A percentile compares a stretch with the other conserved stretches of the same genome.
Evolutionary conservation across 108 stramenopile species (phyloP).

Genomic region (Discostella stelligeroides): DNA sequence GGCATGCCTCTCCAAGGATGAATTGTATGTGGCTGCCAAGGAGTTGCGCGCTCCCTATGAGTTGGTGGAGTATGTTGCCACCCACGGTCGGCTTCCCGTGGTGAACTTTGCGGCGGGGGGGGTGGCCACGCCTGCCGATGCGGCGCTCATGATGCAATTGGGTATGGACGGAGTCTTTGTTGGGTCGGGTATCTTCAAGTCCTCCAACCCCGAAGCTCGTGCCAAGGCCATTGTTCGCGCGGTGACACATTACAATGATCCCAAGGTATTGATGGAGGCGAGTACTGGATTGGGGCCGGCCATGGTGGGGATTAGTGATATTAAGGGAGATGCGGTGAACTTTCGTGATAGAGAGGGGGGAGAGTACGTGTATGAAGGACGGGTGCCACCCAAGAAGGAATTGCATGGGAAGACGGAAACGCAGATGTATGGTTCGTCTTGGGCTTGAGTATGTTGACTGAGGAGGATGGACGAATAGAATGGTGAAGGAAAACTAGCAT

Average conservation of each 20-base stretch:
- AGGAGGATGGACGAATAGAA: no score
- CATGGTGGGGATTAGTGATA: slow-evolving; percentile 98
- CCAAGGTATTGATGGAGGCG: slow-evolving; percentile 96
- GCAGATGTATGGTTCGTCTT: slow-evolving; percentile 96
- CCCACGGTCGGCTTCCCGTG: slow-evolving; percentile 93
- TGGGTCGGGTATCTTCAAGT: slow-evolving; percentile 98
- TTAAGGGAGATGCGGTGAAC: slow-evolving; percentile 95
- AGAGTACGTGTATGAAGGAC: slow-evolving; percentile 70
- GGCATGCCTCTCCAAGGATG: slow-evolving; percentile 91
- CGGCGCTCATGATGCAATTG: slow-evolving; percentile 99
- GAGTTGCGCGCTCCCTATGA: slow-evolving; percentile 93
- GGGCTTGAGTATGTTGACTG: slow-evolving; percentile 45
- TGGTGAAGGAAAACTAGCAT: no score
- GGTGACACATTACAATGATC: slow-evolving; percentile 95
- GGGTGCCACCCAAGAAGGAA: slow-evolving; percentile 91
- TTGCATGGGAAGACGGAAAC: slow-evolving; percentile 89
- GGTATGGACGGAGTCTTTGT: slow-evolving; percentile 99
- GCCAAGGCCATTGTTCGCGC: slow-evolving; percentile 97
- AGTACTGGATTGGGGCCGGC: slow-evolving; percentile 95
- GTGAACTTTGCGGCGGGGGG: slow-evolving; percentile 99
- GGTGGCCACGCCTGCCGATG: slow-evolving; percentile 98
- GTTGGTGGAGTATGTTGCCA: slow-evolving; percentile 90
- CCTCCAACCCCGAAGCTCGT: slow-evolving; percentile 90
- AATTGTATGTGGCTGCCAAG: slow-evolving; percentile 97
- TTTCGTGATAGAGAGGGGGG: slow-evolving; percentile 99